These are phyloP conservation scores for Datura wrightii DNA, from an alignment of 257 asterid species.

Conservation along the genomic window DNA sequence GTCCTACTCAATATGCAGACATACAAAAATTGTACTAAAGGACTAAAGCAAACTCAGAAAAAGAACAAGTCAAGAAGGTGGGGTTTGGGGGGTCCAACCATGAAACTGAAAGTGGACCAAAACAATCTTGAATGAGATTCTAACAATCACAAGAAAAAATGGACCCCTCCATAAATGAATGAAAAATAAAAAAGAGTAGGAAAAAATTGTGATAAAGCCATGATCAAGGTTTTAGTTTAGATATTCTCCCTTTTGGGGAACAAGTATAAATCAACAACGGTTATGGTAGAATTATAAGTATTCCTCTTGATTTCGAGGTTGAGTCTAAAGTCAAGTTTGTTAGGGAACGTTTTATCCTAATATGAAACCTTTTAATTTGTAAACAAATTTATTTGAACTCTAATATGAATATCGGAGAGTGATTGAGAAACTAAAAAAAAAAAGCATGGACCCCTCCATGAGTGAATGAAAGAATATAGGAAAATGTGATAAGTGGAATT, in stretches of 20 bases:
- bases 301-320: neutral
- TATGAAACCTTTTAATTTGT: neutral
- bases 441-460: neutral
- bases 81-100: slow-evolving; percentile 6
- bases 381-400: neutral
- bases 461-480: neutral
- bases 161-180: slow-evolving; percentile 13
- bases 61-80: slow-evolving; percentile 40
- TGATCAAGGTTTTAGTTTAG: slow-evolving; percentile 38
- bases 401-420: neutral
- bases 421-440: neutral
- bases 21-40: slow-evolving; percentile 27
- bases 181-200: neutral
- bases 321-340: no score
- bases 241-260: slow-evolving; percentile 75
- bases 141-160: neutral
- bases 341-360: neutral
- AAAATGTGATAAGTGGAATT: neutral
- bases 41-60: neutral
- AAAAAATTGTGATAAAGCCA: neutral
- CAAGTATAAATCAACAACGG: slow-evolving; percentile 33
- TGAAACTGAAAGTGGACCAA: slow-evolving; percentile 24
- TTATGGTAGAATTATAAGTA: neutral
- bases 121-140: neutral
- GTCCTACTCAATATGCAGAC: neutral